Evolutionary conservation across 2,329 filamentous ascomycete species (phyloP).

Genomic region (Fusarium sp.): DNA sequence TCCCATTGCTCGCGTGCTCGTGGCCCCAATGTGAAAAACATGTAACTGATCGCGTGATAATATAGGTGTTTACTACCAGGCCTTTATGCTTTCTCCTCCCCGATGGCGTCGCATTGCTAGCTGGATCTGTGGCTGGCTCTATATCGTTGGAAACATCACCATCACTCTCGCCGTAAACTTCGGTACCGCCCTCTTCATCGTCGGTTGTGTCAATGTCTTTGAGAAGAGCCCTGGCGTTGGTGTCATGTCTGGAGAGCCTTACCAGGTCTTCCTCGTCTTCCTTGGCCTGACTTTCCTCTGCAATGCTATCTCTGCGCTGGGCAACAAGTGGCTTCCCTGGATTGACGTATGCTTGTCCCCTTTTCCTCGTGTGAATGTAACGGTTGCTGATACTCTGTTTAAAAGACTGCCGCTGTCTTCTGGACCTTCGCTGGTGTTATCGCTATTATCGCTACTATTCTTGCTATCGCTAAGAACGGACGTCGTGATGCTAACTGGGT

Average conservation of each 20-base stretch:
- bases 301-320: constrained; percentile 73
- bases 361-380: background rate
- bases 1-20: background rate
- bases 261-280: constrained; percentile 70
- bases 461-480: constrained; percentile 75
- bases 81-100: constrained; percentile 77
- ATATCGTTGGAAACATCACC: constrained; percentile 76
- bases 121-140: constrained; percentile 76
- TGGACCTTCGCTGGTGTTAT: constrained; percentile 79
- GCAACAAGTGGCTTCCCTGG: constrained; percentile 73
- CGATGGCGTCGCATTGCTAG: constrained; percentile 71
- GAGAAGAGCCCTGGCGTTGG: constrained; percentile 56
- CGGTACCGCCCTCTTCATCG: constrained; percentile 73
- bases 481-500: constrained; percentile 72
- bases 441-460: constrained; percentile 70
- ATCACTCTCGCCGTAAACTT: constrained; percentile 77
- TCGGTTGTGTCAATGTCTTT: constrained; percentile 73
- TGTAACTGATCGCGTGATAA: background rate
- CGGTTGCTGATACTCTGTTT: background rate
- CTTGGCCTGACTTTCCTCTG: constrained; percentile 74
- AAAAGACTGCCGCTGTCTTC: constrained; percentile 77
- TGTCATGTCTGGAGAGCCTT: constrained; percentile 69
- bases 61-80: constrained; percentile 76
- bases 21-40: background rate
- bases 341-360: constrained; percentile 54